Evolutionary conservation across 805 yeast species (phyloP).

Genomic region (Brettanomyces custersianus): DNA sequence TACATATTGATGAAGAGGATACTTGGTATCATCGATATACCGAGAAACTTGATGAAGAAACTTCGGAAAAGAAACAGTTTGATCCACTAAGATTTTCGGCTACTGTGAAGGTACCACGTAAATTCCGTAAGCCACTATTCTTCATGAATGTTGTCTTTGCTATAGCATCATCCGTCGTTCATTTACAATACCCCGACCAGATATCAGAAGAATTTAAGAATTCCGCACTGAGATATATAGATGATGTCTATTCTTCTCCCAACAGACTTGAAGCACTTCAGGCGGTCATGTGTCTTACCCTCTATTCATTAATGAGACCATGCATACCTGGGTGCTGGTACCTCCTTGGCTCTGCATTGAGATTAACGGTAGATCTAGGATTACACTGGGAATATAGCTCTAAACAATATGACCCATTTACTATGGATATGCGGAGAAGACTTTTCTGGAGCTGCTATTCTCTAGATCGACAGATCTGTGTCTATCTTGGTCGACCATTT

Average conservation of each 20-base stretch:
- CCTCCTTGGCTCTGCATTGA: slow-evolving; percentile 67
- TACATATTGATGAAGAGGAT: slow-evolving; percentile 23
- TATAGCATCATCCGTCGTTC: slow-evolving; percentile 67
- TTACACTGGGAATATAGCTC: slow-evolving; percentile 56
- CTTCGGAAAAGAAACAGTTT: slow-evolving; percentile 13
- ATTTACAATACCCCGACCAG: slow-evolving; percentile 53
- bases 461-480: slow-evolving; percentile 77
- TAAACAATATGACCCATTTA: slow-evolving; percentile 39
- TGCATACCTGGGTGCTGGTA: slow-evolving; percentile 93
- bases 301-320: slow-evolving; percentile 81
- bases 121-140: slow-evolving; percentile 48
- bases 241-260: slow-evolving; percentile 44
- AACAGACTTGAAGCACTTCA: slow-evolving; percentile 68
- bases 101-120: slow-evolving; percentile 34
- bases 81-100: slow-evolving; percentile 29
- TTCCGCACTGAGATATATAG: slow-evolving; percentile 53
- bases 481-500: slow-evolving; percentile 79
- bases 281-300: slow-evolving; percentile 57
- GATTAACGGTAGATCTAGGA: slow-evolving; percentile 78
- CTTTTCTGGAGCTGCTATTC: slow-evolving; percentile 87
- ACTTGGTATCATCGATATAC: slow-evolving; percentile 42
- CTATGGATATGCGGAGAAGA: slow-evolving; percentile 62
- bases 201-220: slow-evolving; percentile 63
- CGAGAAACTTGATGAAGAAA: slow-evolving; percentile 22
- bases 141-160: slow-evolving; percentile 75